Evolutionary conservation across 116 monocot genomes (phyloP).

Genomic region (Posidonia oceanica): DNA sequence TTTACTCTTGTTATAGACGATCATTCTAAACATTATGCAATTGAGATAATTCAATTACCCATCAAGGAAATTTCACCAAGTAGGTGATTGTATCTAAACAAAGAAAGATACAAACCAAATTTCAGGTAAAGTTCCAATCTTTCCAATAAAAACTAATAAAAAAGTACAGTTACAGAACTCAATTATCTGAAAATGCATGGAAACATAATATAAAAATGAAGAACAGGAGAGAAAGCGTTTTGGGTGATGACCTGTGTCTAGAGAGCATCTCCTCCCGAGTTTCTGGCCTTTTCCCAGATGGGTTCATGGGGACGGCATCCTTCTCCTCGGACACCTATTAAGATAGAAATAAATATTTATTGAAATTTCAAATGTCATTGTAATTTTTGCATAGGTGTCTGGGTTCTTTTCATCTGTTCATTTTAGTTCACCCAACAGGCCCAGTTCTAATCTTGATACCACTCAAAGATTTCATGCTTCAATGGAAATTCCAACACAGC

Average conservation of each 20-base stretch:
- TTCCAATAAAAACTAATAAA: not conserved
- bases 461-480: too few species aligned
- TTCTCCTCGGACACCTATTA: too few species aligned
- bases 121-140: not conserved
- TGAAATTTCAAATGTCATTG: too few species aligned
- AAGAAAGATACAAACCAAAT: not conserved
- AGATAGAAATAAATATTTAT: too few species aligned
- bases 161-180: not conserved
- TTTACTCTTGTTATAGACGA: too few species aligned
- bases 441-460: too few species aligned
- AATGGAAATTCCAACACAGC: too few species aligned
- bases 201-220: not conserved
- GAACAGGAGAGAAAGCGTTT: not conserved
- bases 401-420: too few species aligned
- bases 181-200: too few species aligned
- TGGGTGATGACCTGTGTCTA: constrained; percentile 7
- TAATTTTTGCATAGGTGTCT: too few species aligned
- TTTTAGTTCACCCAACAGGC: too few species aligned
- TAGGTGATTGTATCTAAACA: not conserved
- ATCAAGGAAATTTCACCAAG: not conserved
- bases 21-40: too few species aligned
- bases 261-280: constrained; percentile 14
- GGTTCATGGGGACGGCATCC: not conserved
- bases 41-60: not conserved
- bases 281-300: constrained; percentile 3